phyloP scores from a whole-genome alignment of 768 basidiomycete species.

The Suillus bovinus region DNA sequence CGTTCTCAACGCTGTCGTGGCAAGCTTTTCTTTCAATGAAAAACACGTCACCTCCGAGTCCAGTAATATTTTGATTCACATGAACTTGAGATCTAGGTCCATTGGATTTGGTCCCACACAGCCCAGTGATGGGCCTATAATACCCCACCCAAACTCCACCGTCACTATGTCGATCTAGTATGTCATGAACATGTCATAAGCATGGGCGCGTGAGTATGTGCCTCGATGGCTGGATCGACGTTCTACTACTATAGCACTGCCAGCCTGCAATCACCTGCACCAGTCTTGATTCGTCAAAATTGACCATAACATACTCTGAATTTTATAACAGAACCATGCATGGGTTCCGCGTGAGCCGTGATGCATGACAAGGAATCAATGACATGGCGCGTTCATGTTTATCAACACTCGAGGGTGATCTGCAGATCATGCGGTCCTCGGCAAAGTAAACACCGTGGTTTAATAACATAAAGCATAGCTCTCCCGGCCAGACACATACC shows the following conservation, averaged over 20 bases:
- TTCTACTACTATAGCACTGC: background rate
- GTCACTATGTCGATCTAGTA: background rate
- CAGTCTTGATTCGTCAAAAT: background rate
- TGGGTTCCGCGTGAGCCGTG: background rate
- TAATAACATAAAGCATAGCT: too few species aligned
- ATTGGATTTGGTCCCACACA: background rate
- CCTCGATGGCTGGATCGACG: background rate
- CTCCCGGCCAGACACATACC: background rate
- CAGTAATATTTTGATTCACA: background rate
- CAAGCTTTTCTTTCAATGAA: background rate
- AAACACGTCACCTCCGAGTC: background rate
- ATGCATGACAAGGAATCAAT: background rate
- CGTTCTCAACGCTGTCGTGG: background rate
- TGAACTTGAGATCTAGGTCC: background rate
- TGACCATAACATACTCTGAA: background rate
- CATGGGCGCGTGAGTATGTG: background rate
- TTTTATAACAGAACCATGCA: background rate
- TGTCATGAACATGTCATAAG: too few species aligned
- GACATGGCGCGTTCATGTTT: background rate
- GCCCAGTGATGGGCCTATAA: background rate
- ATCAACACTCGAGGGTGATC: background rate
- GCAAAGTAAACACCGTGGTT: too few species aligned
- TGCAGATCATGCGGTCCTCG: background rate
- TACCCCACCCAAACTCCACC: background rate
- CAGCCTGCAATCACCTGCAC: background rate